A percentile compares a stretch with the other conserved stretches of the same genome.
These are phyloP conservation scores for Eleusine coracana DNA, from an alignment of 176 grass and related monocot species.

Conservation along the genomic window DNA sequence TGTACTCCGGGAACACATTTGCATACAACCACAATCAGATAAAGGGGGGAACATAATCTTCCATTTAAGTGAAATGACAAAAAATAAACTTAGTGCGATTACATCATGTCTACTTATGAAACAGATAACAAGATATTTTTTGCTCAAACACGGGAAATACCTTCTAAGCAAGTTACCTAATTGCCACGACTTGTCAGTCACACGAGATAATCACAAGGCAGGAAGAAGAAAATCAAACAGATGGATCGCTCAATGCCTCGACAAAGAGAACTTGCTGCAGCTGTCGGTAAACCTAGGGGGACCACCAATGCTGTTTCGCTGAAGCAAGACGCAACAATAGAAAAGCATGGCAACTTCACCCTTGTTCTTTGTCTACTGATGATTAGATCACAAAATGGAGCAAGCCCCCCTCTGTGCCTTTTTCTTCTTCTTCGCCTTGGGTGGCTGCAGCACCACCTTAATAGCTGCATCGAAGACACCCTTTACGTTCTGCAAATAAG, in stretches of 20 bases:
- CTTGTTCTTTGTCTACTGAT: conserved; percentile 66
- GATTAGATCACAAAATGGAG: conserved; percentile 83
- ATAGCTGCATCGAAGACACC: conserved; percentile 76
- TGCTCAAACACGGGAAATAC: conserved; percentile 65
- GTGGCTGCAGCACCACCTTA: conserved; percentile 77
- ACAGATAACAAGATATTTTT: conserved; percentile 52
- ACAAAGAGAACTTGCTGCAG: conserved; percentile 70
- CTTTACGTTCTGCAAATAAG: conserved; percentile 71
- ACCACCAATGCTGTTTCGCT: conserved; percentile 43
- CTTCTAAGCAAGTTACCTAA: conserved; percentile 73
- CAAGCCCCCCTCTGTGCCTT: conserved; percentile 61
- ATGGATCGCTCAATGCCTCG: conserved; percentile 59
- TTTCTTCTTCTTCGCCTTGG: conserved; percentile 84
- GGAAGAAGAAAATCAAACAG: conserved; percentile 63
- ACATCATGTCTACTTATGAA: conserved; percentile 78
- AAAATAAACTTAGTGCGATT: conserved; percentile 61
- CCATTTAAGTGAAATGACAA: conserved; percentile 57
- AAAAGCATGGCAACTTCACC: conserved; percentile 56
- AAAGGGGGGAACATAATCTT: conserved; percentile 53
- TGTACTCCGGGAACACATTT: neutral
- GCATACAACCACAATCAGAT: neutral
- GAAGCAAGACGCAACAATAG: conserved; percentile 60
- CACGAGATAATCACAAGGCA: conserved; percentile 69
- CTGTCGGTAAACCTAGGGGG: conserved; percentile 51
- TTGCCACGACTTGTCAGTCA: conserved; percentile 69